Evolutionary conservation across 2,329 filamentous ascomycete genomes (phyloP).

Genomic region (Colletotrichum endophyticum): DNA sequence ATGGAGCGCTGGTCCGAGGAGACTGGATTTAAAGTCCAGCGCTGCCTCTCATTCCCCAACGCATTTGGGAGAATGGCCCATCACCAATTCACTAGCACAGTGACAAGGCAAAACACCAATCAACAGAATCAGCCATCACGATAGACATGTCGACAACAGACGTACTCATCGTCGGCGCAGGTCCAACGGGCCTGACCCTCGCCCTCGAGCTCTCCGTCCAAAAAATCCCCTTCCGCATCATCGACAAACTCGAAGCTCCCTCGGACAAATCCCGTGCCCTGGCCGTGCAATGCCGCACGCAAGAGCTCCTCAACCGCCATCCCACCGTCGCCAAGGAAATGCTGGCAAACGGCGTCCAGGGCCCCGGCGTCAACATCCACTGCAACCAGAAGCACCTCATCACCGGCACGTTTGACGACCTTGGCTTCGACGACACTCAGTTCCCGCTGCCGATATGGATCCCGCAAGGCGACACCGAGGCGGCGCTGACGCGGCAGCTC

Average conservation of each 20-base stretch:
- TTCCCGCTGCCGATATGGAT: slow-evolving; percentile 35
- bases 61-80: neutral
- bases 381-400: slow-evolving; percentile 34
- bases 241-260: slow-evolving; percentile 36
- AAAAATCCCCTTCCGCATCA: slow-evolving; percentile 38
- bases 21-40: neutral
- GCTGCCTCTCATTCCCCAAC: neutral
- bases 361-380: slow-evolving; percentile 42
- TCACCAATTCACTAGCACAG: neutral
- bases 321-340: slow-evolving; percentile 37
- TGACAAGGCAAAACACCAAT: neutral
- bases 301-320: slow-evolving; percentile 55
- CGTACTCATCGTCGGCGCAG: slow-evolving; percentile 40
- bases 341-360: slow-evolving; percentile 37
- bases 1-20: neutral
- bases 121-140: neutral
- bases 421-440: slow-evolving; percentile 32
- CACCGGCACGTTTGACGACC: slow-evolving; percentile 33
- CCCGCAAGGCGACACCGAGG: slow-evolving; percentile 39
- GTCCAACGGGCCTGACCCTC: slow-evolving; percentile 39
- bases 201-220: slow-evolving; percentile 35
- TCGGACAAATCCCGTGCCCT: slow-evolving; percentile 46
- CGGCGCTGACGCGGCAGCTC: slow-evolving; percentile 32
- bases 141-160: slow-evolving; percentile 30
- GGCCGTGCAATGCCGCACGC: slow-evolving; percentile 51